Evolutionary conservation across 139 green algal species (phyloP), one percentile per base, ranked within the genome.

Genomic region (Micromonas commoda): DNA sequence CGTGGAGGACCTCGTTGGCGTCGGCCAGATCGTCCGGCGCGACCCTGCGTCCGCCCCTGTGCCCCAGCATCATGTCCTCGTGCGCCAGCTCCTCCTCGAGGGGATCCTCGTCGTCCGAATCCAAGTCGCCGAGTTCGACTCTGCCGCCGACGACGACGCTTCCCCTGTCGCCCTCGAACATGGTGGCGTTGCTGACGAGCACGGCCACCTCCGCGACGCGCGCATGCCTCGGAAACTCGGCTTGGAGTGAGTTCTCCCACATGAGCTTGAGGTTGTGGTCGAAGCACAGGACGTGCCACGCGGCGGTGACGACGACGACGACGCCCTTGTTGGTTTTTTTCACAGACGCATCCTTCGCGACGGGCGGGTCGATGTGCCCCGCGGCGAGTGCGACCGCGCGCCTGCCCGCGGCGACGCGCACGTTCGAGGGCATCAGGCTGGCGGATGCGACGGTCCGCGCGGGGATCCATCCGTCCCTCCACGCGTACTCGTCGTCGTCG

Each of bases 191-290:
- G 9, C 81, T 87, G 20, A 97, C 88, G 57, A 89, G 73, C 0
- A 98, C 67, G 0, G 90, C 89, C 28, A 96, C 85, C 86, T 95
- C 76, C 24, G 86, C 77, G 19, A 94, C 85, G n/a, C 61, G 73
- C 29, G 86, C 83, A 53, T 91, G 81, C 39, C 85, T 67, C 0
- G 86, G 86, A 33, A 92, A 81, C 39, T 88, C 71, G 33, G 86
- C 71, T 34, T 79, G 66, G 5, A 92, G 74, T 31, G 26, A 60
- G 37, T 33, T 77, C 79, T 93, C 82, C 94, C 95, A 98, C 84
- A 93, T 33, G 37, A 93, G 77, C 70, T 88, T 86, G 73, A 99
- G 82, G 86, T 99, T 99, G 90, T 98, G 94, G 83, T 99, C 96
- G 28, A 93, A 94, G 71, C 85, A 91, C 53, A 96, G 70, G 23